Evolutionary conservation across 345 rosid species (phyloP).

Genomic region (Camelina neglecta): DNA sequence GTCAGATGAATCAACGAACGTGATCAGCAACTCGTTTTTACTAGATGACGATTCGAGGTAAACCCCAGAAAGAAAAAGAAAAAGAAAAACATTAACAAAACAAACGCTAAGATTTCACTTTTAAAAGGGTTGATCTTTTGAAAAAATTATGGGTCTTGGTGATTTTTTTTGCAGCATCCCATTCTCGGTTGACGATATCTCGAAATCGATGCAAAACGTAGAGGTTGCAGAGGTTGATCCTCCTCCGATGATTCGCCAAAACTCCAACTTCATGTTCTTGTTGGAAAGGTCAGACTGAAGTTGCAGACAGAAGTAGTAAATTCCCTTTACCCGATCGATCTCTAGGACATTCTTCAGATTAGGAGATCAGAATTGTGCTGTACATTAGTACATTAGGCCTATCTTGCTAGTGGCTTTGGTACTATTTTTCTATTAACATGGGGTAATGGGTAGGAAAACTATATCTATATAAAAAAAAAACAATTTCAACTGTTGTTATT

Average conservation of each 20-base stretch:
- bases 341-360: slow-evolving; percentile 32
- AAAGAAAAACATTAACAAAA: not conserved
- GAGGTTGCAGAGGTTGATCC: slow-evolving; percentile 83
- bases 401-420: slow-evolving; percentile 36
- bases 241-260: slow-evolving; percentile 81
- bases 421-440: not conserved
- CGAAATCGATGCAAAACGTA: slow-evolving; percentile 72
- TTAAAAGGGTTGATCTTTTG: not conserved
- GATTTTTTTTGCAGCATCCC: slow-evolving; percentile 74
- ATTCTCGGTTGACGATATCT: slow-evolving; percentile 82
- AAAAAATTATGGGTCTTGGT: slow-evolving; percentile 10
- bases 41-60: slow-evolving; percentile 95
- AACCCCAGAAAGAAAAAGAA: slow-evolving; percentile 3
- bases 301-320: slow-evolving; percentile 15
- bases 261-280: slow-evolving; percentile 83
- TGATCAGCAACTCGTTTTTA: slow-evolving; percentile 77
- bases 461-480: too few species aligned
- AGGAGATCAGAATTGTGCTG: slow-evolving; percentile 41
- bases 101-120: slow-evolving; percentile 7
- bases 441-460: slow-evolving; percentile 16
- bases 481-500: not conserved
- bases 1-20: slow-evolving; percentile 70
- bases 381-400: slow-evolving; percentile 17
- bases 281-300: slow-evolving; percentile 73
- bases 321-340: slow-evolving; percentile 28